Conservation (phyloP, 1,284 basidiomycete genomes). For the Fomitiporia mediterranea region DNA sequence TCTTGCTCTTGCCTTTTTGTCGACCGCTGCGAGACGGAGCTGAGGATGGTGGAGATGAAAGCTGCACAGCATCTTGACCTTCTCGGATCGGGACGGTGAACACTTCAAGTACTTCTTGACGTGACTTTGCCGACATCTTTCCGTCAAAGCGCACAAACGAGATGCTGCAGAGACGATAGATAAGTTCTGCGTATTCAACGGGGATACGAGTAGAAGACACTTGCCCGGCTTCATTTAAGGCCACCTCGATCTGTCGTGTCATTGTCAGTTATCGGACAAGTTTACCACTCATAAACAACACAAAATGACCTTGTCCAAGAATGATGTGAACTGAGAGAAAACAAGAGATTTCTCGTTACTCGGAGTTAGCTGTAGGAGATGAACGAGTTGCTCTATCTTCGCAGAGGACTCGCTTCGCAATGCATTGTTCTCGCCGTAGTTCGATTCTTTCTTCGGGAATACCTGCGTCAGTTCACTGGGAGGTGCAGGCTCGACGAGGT, state of each 20-base stretch:
- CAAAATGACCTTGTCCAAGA: conserved; percentile 64
- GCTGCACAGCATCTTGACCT: conserved; percentile 22
- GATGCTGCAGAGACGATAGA: conserved; percentile 45
- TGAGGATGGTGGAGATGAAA: conserved; percentile 12
- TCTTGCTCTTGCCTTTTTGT: conserved; percentile 16
- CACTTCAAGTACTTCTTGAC: conserved; percentile 72
- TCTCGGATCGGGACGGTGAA: conserved; percentile 63
- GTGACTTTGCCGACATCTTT: conserved; percentile 68
- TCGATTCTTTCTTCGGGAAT: conserved; percentile 38
- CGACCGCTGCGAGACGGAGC: conserved; percentile 17
- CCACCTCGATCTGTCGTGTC: conserved; percentile 56
- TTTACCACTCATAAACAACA: background rate
- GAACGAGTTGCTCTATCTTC: conserved; percentile 77
- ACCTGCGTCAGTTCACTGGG: conserved; percentile 63
- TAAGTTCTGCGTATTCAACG: conserved; percentile 17
- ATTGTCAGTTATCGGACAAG: conserved; percentile 14
- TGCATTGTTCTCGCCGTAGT: conserved; percentile 39
- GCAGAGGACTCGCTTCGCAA: conserved; percentile 60
- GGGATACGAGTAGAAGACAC: conserved; percentile 28
- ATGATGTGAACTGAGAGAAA: conserved; percentile 83
- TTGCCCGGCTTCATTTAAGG: conserved; percentile 60
- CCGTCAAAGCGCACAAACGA: conserved; percentile 79
- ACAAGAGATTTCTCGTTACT: conserved; percentile 73
- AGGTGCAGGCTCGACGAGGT: conserved; percentile 66
- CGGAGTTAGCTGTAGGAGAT: conserved; percentile 67